Evolutionary conservation across 2,329 filamentous ascomycete genomes (phyloP).

Genomic region (Fusarium luffae): DNA sequence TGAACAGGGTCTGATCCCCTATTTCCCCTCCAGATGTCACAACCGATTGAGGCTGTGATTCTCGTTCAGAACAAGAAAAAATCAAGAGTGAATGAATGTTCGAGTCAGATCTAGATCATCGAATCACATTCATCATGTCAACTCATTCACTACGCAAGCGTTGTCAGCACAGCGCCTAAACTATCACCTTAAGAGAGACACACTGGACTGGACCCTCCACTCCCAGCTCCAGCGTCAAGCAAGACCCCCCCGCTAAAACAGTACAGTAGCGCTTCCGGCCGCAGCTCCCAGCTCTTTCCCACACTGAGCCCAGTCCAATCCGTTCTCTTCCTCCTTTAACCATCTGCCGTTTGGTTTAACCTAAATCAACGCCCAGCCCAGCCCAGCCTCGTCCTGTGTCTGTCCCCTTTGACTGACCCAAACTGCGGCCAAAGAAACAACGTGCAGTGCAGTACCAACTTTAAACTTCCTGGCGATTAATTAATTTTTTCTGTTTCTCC

Average conservation of each 20-base stretch:
- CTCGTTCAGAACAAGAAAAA: neutral
- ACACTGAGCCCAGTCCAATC: constrained; percentile 1
- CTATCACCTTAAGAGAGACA: constrained; percentile 29
- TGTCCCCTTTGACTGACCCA: constrained; percentile 9
- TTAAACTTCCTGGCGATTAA: constrained; percentile 14
- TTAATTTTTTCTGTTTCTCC: constrained; percentile 5
- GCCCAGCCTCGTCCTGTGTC: constrained; percentile 21
- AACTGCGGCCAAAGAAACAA: constrained; percentile 12
- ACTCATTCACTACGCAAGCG: neutral
- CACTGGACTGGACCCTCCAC: constrained; percentile 5
- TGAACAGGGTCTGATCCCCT: constrained; percentile 30
- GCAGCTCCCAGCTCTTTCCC: constrained; percentile 1
- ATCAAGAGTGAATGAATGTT: neutral
- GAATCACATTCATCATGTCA: neutral
- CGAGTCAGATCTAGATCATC: neutral
- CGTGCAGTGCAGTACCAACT: neutral
- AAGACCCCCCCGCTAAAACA: neutral
- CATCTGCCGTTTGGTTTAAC: constrained; percentile 36
- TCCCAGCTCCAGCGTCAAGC: neutral
- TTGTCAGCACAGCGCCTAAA: constrained; percentile 28
- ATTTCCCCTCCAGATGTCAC: constrained; percentile 21
- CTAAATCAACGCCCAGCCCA: constrained; percentile 38
- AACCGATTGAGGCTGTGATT: neutral
- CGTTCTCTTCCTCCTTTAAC: constrained; percentile 36
- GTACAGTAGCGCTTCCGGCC: constrained; percentile 2